Evolutionary conservation across 1,139 yeast species (phyloP).

Genomic region (Taphrina sp.): DNA sequence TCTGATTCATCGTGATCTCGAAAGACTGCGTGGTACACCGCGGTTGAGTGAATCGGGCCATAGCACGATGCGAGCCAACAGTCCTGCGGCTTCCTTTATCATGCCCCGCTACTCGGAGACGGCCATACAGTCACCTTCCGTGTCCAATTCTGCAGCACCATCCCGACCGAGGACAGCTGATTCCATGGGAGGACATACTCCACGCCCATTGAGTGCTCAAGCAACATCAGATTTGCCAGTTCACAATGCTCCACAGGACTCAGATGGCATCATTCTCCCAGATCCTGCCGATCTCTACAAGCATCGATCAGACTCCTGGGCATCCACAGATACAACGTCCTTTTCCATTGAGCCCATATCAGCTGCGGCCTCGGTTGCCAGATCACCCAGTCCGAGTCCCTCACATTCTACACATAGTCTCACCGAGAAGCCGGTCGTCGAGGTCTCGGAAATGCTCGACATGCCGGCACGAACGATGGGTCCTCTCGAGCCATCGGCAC

Average conservation of each 20-base stretch:
- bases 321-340: background rate
- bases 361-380: no score
- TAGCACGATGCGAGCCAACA: conserved; percentile 13
- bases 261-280: background rate
- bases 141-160: background rate
- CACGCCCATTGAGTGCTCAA: background rate
- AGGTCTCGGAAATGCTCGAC: background rate
- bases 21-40: conserved; percentile 15
- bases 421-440: background rate
- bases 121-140: background rate
- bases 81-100: conserved; percentile 26
- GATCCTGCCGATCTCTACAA: background rate
- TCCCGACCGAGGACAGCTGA: background rate
- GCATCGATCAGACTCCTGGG: background rate
- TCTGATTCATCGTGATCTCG: conserved; percentile 19
- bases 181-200: background rate
- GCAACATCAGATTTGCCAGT: no score
- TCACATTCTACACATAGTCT: background rate
- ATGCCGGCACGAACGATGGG: background rate
- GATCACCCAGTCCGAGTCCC: background rate
- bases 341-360: background rate
- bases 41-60: conserved; percentile 15
- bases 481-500: no score
- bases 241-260: no score
- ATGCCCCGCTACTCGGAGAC: conserved; percentile 22